phyloP scores from a whole-genome alignment of 192 early-diverging fungal species.

The Coemansia sp. region DNA sequence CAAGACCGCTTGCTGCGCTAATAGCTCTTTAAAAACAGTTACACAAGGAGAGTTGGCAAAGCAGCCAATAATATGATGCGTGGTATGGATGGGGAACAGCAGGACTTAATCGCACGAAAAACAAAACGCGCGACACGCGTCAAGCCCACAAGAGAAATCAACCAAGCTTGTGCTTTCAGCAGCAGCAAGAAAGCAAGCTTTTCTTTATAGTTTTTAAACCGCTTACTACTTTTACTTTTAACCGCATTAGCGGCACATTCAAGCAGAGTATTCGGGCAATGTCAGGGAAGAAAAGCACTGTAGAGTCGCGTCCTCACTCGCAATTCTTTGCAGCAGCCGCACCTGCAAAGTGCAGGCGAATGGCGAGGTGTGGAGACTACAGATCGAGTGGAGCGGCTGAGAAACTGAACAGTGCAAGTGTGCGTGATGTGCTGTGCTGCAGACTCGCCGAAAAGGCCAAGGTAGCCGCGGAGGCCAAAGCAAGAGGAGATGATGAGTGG shows the following conservation, averaged over 20 bases:
- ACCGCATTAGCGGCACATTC: not conserved
- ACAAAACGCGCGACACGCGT: not conserved
- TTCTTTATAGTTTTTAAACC: conserved; percentile 3
- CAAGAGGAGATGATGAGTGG: conserved; percentile 47
- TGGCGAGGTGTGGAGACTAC: not conserved
- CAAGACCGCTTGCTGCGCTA: too few species aligned
- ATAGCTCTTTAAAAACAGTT: too few species aligned
- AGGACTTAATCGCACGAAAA: not conserved
- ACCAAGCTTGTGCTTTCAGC: conserved; percentile 4
- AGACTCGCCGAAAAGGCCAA: conserved; percentile 27
- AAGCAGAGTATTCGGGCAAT: conserved; percentile 10
- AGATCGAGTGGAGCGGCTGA: not conserved
- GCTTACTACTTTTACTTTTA: conserved; percentile 1
- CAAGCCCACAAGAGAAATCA: not conserved
- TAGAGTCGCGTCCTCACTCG: conserved; percentile 41
- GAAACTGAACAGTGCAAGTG: conserved; percentile 21
- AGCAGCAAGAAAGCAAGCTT: not conserved
- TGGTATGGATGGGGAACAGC: not conserved
- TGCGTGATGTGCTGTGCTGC: conserved; percentile 52
- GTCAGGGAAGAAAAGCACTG: conserved; percentile 35
- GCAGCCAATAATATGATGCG: not conserved
- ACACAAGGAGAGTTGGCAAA: too few species aligned
- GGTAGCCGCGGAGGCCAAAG: conserved; percentile 36
- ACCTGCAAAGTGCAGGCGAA: conserved; percentile 4
- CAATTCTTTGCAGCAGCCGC: conserved; percentile 44